Base-by-base conservation (phyloP, 139 green algal species). In the Coelastrella sp. region DNA sequence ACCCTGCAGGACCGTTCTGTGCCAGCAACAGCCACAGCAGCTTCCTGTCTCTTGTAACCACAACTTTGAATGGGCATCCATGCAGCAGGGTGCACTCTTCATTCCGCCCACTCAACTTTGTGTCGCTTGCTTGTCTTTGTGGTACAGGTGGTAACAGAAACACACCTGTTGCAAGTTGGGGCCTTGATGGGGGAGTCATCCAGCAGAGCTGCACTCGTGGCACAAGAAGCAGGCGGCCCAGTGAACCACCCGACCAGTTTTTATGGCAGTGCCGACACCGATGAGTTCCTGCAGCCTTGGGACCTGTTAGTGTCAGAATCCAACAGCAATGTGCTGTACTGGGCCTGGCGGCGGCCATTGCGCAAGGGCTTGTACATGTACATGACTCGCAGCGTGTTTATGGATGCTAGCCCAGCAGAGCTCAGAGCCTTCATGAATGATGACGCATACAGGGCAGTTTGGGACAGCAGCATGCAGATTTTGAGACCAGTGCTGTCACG, bases 81-180 rank as follows among this genome's bases (percentile, higher is more conserved):
- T 47, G 32, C 32, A 47, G 32, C 32, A 47, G 85, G n/a, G 85
- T 19, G 61, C 10, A 19, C 61, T 19, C 8, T 71, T 71, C 10
- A 19, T 71, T 19, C 61, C 0, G 61, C 0, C 11, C 61, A 19
- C 61, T 71, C 61, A 71, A 10, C 71, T 32, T 22, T n/a, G 71
- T 77, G 13, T n/a, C 61, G 32, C 61, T 71, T 10, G 11, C 61
- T 71, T 10, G 4, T 11, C 10, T 23, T 20, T 19, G 23, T 61
- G 14, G 5, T 78, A 23, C 61, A 86, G 57, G 86, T 87, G 4
- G 76, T 96, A 3, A 96, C 88, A 4, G 92, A 95, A 75, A 92
- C 92, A 79, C 94, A 96, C 84, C 92, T 97, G 58, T 83, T 97
- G 23, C 94, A 97, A 89, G 94, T 97, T 88, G 94, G 94, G 16